Conservation (phyloP, 371 early-diverging fungal genomes). For the Smittium mucronatum region DNA sequence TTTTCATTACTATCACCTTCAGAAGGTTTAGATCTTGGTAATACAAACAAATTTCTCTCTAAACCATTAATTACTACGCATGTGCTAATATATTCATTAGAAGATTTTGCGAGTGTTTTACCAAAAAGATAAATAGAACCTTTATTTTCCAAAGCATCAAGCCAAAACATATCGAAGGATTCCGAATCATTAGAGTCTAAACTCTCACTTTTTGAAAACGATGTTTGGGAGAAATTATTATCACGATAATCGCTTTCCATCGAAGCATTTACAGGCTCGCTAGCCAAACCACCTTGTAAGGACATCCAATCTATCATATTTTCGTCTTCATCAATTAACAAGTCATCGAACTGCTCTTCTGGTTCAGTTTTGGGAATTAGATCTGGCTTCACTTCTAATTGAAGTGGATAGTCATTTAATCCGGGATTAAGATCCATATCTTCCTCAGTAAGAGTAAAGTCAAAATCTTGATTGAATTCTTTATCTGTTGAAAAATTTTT, state of each 20-base stretch:
- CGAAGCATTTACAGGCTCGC: conserved; percentile 24
- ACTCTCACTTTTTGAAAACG: conserved; percentile 13
- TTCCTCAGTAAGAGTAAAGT: background rate
- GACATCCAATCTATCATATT: conserved; percentile 7
- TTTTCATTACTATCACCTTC: conserved; percentile 39
- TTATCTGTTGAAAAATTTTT: background rate
- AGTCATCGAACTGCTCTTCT: background rate
- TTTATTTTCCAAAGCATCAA: conserved; percentile 78
- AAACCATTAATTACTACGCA: conserved; percentile 69
- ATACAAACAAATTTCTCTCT: conserved; percentile 71
- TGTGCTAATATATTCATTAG: conserved; percentile 42
- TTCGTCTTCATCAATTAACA: background rate
- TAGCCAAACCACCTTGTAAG: conserved; percentile 6
- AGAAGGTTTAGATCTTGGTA: conserved; percentile 50
- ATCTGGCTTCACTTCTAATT: background rate
- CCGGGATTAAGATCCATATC: background rate
- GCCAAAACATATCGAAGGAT: conserved; percentile 55
- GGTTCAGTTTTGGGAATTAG: background rate
- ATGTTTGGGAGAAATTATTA: background rate
- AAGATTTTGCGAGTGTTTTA: conserved; percentile 42
- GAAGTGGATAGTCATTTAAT: background rate
- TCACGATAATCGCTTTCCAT: background rate
- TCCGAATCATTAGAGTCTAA: background rate
- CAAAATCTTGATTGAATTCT: background rate
- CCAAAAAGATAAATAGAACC: conserved; percentile 84